Evolutionary conservation across 2,329 filamentous ascomycete species (phyloP).

Genomic region (Fusarium siculi): DNA sequence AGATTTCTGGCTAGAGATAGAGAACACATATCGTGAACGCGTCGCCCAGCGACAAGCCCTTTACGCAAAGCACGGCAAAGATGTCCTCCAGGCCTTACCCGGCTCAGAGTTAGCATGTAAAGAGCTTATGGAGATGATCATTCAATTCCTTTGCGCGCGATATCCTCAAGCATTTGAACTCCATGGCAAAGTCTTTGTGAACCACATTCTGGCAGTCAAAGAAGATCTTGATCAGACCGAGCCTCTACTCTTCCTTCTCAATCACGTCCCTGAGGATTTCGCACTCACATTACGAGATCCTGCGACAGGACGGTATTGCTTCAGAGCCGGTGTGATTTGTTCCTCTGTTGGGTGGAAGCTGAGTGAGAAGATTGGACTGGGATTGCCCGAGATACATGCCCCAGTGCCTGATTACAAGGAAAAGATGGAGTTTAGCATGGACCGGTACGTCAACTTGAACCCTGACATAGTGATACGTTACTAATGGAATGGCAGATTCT

Average conservation of each 20-base stretch:
- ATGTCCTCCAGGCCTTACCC: constrained; percentile 74
- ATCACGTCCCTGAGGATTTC: constrained; percentile 88
- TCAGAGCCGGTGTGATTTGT: constrained; percentile 82
- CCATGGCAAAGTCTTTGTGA: constrained; percentile 69
- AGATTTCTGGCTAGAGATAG: constrained; percentile 91
- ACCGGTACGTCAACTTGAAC: constrained; percentile 64
- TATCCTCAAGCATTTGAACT: constrained; percentile 81
- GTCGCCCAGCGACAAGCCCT: constrained; percentile 76
- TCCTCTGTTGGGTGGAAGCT: constrained; percentile 85
- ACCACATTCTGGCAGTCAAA: constrained; percentile 72
- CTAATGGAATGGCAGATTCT: constrained; percentile 66
- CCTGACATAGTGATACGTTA: too few species aligned
- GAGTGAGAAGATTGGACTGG: constrained; percentile 76
- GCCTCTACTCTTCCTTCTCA: constrained; percentile 76
- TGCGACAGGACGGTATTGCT: constrained; percentile 75
- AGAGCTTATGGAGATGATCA: constrained; percentile 86
- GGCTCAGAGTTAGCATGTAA: constrained; percentile 83
- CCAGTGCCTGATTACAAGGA: constrained; percentile 85
- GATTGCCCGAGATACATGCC: constrained; percentile 76
- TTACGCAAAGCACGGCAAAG: constrained; percentile 69
- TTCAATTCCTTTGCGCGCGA: constrained; percentile 81
- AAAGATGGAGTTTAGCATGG: constrained; percentile 90
- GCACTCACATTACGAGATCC: constrained; percentile 79
- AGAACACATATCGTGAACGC: constrained; percentile 74
- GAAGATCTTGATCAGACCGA: constrained; percentile 70